A percentile compares a stretch with the other conserved stretches of the same genome.
Evolutionary conservation across 2,329 filamentous ascomycete genomes (phyloP).

Genomic region (Canariomyces notabilis): DNA sequence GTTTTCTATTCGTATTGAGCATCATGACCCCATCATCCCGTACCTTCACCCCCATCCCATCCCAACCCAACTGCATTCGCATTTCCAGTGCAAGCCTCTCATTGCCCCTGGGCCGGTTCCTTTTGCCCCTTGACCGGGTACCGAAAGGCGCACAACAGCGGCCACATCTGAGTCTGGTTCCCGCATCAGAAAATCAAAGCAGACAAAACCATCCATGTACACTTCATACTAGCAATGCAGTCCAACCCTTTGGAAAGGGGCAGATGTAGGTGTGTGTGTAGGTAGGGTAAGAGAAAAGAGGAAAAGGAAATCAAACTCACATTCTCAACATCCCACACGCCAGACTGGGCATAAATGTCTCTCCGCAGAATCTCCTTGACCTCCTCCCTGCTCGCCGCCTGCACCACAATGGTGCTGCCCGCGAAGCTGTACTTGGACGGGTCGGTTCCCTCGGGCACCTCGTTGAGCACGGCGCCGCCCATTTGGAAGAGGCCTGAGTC

Average conservation of each 20-base stretch:
- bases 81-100: too few relatives aligned
- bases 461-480: constrained; percentile 64
- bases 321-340: constrained; percentile 77
- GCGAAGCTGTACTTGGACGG: constrained; percentile 60
- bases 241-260: too few relatives aligned
- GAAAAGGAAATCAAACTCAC: constrained; percentile 41
- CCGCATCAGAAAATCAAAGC: background rate
- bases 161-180: constrained; percentile 31
- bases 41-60: too few relatives aligned
- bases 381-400: constrained; percentile 65
- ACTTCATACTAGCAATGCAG: background rate
- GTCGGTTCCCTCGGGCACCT: constrained; percentile 58
- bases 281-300: background rate
- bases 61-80: too few relatives aligned
- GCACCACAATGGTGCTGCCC: constrained; percentile 65
- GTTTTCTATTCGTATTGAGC: background rate
- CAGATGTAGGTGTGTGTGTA: too few relatives aligned
- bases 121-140: constrained; percentile 19
- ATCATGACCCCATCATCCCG: background rate
- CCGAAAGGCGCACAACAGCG: constrained; percentile 30
- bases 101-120: background rate
- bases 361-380: constrained; percentile 60
- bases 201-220: background rate
- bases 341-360: constrained; percentile 66
- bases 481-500: constrained; percentile 56